phyloP scores from a whole-genome alignment of 495 filamentous ascomycete genomes.

The Recurvomyces mirabilis region DNA sequence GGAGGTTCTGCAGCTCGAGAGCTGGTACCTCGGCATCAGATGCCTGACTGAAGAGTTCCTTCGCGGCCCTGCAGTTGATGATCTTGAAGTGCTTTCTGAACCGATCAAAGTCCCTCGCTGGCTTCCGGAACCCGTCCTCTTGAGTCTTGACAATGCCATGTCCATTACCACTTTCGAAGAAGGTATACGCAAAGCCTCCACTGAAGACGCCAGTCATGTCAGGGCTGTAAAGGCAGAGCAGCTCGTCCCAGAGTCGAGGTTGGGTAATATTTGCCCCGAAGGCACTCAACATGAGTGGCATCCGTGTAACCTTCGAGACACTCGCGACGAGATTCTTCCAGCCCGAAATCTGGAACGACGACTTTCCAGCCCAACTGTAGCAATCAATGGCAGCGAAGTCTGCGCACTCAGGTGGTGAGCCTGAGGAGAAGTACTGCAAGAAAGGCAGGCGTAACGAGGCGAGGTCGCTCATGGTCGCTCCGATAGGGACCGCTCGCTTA shows the following conservation, averaged over 20 bases:
- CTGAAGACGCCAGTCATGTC: slow-evolving; percentile 9
- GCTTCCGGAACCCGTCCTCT: too few relatives aligned
- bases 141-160: slow-evolving; percentile 3
- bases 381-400: slow-evolving; percentile 6
- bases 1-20: too few relatives aligned
- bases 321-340: slow-evolving; percentile 5
- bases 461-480: neutral
- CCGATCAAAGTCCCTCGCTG: too few relatives aligned
- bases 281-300: slow-evolving; percentile 2
- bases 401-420: neutral
- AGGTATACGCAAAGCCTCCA: slow-evolving; percentile 7
- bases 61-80: too few relatives aligned
- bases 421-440: slow-evolving; percentile 6
- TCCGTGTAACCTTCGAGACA: neutral
- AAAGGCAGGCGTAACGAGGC: neutral
- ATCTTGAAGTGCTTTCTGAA: too few relatives aligned
- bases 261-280: slow-evolving; percentile 1
- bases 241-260: slow-evolving; percentile 1
- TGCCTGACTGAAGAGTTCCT: too few relatives aligned
- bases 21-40: too few relatives aligned
- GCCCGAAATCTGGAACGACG: slow-evolving; percentile 2
- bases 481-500: slow-evolving; percentile 1
- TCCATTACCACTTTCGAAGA: neutral
- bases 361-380: slow-evolving; percentile 4
- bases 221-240: slow-evolving; percentile 5